phyloP scores from a whole-genome alignment of 78 protist species.

The Salpingoeca rosetta region DNA sequence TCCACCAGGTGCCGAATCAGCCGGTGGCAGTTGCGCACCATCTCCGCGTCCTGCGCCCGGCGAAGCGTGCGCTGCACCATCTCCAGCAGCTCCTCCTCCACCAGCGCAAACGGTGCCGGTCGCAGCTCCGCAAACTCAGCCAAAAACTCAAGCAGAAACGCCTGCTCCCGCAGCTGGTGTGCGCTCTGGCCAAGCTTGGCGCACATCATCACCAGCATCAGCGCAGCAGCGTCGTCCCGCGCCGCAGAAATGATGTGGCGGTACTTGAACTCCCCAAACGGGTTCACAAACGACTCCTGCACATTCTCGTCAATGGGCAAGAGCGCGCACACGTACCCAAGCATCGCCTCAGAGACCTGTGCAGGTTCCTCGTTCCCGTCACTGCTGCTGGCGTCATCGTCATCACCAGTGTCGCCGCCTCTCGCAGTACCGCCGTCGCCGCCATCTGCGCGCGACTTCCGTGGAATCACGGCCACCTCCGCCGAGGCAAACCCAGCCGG shows the following conservation, averaged over 20 bases:
- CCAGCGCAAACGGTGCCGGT: background rate
- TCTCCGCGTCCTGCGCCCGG: background rate
- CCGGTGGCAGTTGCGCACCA: background rate
- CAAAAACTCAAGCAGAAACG: background rate
- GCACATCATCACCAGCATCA: background rate
- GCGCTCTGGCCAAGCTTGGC: background rate
- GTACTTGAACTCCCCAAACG: background rate
- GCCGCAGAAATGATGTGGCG: background rate
- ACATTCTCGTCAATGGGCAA: background rate
- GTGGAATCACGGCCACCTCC: too few species aligned
- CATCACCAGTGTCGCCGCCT: too few species aligned
- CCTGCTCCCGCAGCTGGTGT: background rate
- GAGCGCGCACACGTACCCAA: background rate
- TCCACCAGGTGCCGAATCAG: background rate
- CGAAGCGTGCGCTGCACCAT: background rate
- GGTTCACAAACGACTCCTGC: background rate
- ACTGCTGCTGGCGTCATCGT: too few species aligned
- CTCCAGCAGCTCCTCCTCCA: background rate
- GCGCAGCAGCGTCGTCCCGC: background rate
- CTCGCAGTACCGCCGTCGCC: too few species aligned
- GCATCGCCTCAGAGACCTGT: too few species aligned
- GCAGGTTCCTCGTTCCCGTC: too few species aligned
- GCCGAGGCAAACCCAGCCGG: too few species aligned
- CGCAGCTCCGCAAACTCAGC: background rate
- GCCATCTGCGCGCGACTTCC: too few species aligned